A percentile compares a stretch with the other conserved stretches of the same genome.
Evolutionary conservation across 306 rosid genomes (phyloP).

Genomic region (Inga oerstediana): DNA sequence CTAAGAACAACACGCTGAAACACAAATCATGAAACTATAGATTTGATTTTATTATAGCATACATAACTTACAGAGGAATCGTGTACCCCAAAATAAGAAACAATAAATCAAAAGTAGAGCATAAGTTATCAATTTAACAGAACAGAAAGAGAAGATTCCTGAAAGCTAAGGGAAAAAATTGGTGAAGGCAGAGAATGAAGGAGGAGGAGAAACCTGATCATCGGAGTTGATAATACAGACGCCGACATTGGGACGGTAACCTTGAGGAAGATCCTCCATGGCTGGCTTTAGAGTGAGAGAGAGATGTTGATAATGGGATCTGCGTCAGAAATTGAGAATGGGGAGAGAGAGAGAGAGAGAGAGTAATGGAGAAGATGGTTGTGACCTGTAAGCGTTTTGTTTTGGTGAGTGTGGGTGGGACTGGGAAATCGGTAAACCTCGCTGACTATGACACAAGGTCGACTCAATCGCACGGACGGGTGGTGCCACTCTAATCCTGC

Average conservation of each 20-base stretch:
- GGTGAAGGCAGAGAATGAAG: neutral
- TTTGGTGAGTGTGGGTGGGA: neutral
- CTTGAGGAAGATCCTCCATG: constrained; percentile 90
- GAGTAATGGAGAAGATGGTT: neutral
- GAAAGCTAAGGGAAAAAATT: neutral
- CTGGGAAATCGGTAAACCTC: neutral
- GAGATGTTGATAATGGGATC: constrained; percentile 5
- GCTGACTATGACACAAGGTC: constrained; percentile 15
- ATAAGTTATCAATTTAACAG: constrained; percentile 10
- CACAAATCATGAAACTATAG: neutral
- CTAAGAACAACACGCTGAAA: neutral
- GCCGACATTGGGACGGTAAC: constrained; percentile 98
- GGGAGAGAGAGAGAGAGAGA: neutral
- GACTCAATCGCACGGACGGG: constrained; percentile 9
- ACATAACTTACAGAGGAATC: neutral
- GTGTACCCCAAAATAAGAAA: neutral
- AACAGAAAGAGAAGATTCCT: neutral
- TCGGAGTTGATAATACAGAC: constrained; percentile 82
- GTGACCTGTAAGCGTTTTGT: neutral
- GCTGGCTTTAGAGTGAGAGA: neutral
- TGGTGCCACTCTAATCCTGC: neutral
- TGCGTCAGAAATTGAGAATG: neutral
- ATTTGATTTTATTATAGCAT: neutral
- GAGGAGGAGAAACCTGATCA: constrained; percentile 54
- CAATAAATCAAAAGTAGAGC: neutral